These are phyloP conservation scores for Terana coerulea DNA, from an alignment of 768 basidiomycete genomes.

Conservation along the genomic window DNA sequence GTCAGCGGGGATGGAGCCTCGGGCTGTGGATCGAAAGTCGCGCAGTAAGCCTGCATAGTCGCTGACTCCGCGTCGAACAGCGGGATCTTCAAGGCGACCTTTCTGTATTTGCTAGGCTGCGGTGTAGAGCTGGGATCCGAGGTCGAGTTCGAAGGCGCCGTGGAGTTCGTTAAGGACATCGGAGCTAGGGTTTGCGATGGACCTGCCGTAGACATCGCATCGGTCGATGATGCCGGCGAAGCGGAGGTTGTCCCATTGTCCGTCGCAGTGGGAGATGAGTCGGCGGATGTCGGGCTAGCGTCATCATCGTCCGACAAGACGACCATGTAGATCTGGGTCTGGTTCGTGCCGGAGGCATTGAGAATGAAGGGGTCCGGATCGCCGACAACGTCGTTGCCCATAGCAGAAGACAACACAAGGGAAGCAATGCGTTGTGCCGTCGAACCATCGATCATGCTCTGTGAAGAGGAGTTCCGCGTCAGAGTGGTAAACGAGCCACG, in stretches of 20 bases:
- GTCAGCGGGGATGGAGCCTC: constrained; percentile 44
- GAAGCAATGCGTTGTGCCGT: constrained; percentile 34
- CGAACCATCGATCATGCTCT: constrained; percentile 35
- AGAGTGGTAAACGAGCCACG: background rate
- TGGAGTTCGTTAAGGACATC: constrained; percentile 16
- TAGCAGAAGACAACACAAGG: constrained; percentile 32
- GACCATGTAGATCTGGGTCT: constrained; percentile 28
- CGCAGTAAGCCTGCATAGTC: constrained; percentile 44
- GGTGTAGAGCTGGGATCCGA: background rate
- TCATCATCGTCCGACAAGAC: constrained; percentile 4
- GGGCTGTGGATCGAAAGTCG: constrained; percentile 57
- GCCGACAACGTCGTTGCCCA: constrained; percentile 5
- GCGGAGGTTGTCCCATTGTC: background rate
- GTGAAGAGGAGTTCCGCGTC: background rate
- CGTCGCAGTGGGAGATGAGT: background rate
- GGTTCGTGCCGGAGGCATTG: constrained; percentile 26
- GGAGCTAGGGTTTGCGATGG: too few relatives aligned
- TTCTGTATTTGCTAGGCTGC: constrained; percentile 6
- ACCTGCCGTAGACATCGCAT: background rate
- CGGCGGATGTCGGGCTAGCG: constrained; percentile 17
- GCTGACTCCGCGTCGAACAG: constrained; percentile 38
- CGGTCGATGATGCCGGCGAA: background rate
- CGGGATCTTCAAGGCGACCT: constrained; percentile 42
- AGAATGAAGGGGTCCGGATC: constrained; percentile 23
- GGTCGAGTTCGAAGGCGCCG: constrained; percentile 9